These are phyloP conservation scores for Aurinia saxatilis DNA, from an alignment of 345 rosid genomes.

Conservation along the genomic window DNA sequence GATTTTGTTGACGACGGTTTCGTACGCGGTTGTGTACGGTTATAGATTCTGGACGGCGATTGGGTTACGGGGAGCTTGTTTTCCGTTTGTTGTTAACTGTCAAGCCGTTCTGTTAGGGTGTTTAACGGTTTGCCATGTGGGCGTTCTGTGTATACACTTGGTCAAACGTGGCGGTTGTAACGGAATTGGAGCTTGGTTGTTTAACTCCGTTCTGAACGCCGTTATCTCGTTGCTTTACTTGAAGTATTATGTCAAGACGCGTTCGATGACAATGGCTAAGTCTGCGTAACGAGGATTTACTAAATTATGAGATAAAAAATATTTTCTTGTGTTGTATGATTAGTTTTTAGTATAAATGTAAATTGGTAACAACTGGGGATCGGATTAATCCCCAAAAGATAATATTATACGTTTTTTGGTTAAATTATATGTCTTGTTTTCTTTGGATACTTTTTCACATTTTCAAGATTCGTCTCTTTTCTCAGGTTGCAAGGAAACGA, in stretches of 20 bases:
- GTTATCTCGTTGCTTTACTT: conserved; percentile 51
- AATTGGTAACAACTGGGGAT: not conserved
- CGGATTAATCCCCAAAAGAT: not conserved
- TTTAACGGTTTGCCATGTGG: conserved; percentile 67
- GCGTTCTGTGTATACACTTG: conserved; percentile 62
- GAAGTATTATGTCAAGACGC: conserved; percentile 53
- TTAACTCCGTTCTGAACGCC: conserved; percentile 69
- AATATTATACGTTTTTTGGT: not conserved
- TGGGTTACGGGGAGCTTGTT: conserved; percentile 67
- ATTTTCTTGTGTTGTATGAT: too few relatives aligned
- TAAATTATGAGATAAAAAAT: too few relatives aligned
- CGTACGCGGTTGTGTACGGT: conserved; percentile 72
- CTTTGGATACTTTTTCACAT: conserved; percentile 11
- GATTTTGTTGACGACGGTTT: conserved; percentile 53
- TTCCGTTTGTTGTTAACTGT: conserved; percentile 63
- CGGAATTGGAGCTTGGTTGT: conserved; percentile 83
- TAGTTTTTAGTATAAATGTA: not conserved
- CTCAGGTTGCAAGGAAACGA: conserved; percentile 18
- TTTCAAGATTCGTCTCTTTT: conserved; percentile 14
- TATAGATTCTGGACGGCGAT: conserved; percentile 92
- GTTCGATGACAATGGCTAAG: conserved; percentile 6
- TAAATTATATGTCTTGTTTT: too few relatives aligned
- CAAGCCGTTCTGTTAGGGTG: conserved; percentile 55
- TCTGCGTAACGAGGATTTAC: too few relatives aligned
- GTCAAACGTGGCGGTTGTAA: conserved; percentile 80